These are phyloP conservation scores for Combretum micranthum DNA, from an alignment of 345 rosid species.

Conservation along the genomic window DNA sequence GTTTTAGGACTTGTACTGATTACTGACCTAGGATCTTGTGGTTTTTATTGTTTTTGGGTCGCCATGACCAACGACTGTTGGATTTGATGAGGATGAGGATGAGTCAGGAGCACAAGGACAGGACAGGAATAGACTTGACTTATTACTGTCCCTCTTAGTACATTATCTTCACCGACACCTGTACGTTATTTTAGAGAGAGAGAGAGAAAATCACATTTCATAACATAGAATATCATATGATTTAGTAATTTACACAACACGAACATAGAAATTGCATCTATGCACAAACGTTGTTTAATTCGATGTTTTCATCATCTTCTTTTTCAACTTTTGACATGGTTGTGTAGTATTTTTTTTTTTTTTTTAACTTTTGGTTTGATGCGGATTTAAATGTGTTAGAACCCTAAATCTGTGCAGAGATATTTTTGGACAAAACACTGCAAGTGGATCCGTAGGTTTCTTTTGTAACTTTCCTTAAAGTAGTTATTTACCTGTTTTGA, in stretches of 20 bases:
- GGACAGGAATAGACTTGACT: not conserved
- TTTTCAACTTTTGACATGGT: too few relatives aligned
- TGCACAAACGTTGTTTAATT: too few relatives aligned
- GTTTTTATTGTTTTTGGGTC: not conserved
- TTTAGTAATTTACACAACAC: too few relatives aligned
- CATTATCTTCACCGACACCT: constrained; percentile 36
- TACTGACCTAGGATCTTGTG: too few relatives aligned
- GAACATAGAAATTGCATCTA: too few relatives aligned
- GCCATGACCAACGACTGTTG: constrained; percentile 4
- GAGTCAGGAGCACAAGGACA: not conserved
- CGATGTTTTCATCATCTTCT: too few relatives aligned
- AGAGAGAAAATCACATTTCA: constrained; percentile 9
- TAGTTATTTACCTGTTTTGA: constrained; percentile 20
- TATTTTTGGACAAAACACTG: constrained; percentile 7
- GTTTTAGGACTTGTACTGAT: too few relatives aligned
- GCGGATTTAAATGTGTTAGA: not conserved
- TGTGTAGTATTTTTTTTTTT: too few relatives aligned
- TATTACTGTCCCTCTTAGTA: not conserved
- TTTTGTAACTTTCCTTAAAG: constrained; percentile 26
- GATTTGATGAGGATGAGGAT: constrained; percentile 1
- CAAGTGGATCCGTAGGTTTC: constrained; percentile 14
- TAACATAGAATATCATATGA: too few relatives aligned
- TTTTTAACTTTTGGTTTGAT: too few relatives aligned
- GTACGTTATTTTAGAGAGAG: constrained; percentile 45
- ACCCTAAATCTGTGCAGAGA: constrained; percentile 23